Evolutionary conservation across 352 stramenopile species (phyloP), one percentile per base, ranked within the genome.

Genomic region (Pythium phragmitis): DNA sequence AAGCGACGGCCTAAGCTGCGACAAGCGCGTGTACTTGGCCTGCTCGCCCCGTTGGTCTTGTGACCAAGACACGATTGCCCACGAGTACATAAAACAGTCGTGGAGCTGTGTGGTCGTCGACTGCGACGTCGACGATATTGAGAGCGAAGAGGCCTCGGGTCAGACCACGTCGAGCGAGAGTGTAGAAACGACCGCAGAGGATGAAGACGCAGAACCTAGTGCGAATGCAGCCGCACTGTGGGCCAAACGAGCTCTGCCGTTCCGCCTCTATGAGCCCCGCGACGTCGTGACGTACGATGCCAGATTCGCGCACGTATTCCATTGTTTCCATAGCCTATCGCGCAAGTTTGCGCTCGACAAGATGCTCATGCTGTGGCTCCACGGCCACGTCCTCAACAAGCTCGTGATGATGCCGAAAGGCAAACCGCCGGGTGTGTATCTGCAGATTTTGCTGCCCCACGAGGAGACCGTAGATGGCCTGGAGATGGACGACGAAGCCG

Each of bases 381-480:
- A 73, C 28, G 68, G 67, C 39, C 77, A 76, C 37, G 74, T 80
- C 4, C 56, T 67, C 11, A 69, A 75, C 42, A 67, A 77, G 34
- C 57, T 91, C 12, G 76, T 86, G 8, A 68, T 77, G 14, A 75
- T 88, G 60, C 82, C 80, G 17, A 60, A 79, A 2, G 82, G 82
- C 0, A 85, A 79, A 19, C 60, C 69, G 4, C 56, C 69, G 0
- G 82, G 82, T 1, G 72, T 76, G 43, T 91, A 87, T 69, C 41
- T 91, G 33, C 82, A 91, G 59, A 75, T 91, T 41, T 63, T 87
- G n/a, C 56, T 88, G 0, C 74, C 53, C 7, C 39, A 14, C 4
- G 53, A 62, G 36, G 50, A 60, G n/a, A 34, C 17, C 19, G 45
- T 5, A 9, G 7, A 21, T 23, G 12, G 14, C 28, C 16, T 39